phyloP scores from a whole-genome alignment of 1,139 yeast genomes.

The Scheffersomyces cryptocercus region DNA sequence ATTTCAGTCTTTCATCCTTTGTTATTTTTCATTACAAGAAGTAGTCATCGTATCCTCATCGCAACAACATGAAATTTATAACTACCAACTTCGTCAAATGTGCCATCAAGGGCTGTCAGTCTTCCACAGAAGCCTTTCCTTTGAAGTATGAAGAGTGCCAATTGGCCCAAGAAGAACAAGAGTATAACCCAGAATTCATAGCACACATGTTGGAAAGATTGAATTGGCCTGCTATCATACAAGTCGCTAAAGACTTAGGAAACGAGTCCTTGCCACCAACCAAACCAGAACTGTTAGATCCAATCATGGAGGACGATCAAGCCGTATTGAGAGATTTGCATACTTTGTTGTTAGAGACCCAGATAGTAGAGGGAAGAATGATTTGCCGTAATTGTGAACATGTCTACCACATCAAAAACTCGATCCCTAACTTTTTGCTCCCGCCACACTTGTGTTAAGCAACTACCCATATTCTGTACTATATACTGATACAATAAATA shows the following conservation, averaged over 20 bases:
- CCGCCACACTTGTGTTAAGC: constrained; percentile 74
- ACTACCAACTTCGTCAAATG: constrained; percentile 96
- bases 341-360: constrained; percentile 76
- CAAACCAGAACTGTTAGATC: constrained; percentile 64
- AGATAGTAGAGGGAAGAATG: constrained; percentile 87
- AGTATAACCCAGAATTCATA: constrained; percentile 80
- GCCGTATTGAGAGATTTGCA: constrained; percentile 75
- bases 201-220: constrained; percentile 76
- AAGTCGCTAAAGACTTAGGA: constrained; percentile 77
- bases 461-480: background rate
- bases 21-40: background rate
- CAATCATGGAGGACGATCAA: constrained; percentile 59
- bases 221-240: constrained; percentile 82
- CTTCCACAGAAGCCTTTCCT: constrained; percentile 79
- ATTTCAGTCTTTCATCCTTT: too few species aligned
- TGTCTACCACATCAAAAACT: constrained; percentile 84
- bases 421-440: constrained; percentile 88
- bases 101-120: constrained; percentile 80
- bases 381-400: constrained; percentile 84
- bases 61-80: constrained; percentile 70
- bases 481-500: background rate
- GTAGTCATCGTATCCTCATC: constrained; percentile 1
- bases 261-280: constrained; percentile 61
- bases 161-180: constrained; percentile 75
- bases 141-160: constrained; percentile 70